Conservation (phyloP, 805 yeast genomes). For the Kuraishia molischiana region DNA sequence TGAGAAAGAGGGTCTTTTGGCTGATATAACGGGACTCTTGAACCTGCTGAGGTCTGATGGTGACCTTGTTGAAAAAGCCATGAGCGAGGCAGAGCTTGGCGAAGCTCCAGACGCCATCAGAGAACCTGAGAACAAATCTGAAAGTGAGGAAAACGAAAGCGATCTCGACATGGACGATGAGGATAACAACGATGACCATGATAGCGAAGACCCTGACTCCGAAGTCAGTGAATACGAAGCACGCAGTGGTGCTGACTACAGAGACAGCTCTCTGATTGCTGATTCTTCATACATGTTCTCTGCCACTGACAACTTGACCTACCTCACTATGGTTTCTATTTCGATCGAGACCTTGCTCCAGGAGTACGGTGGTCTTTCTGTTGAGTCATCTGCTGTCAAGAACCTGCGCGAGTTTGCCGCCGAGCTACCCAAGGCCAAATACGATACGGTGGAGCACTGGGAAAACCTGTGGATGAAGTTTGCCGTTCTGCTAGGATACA, state of each 20-base stretch:
- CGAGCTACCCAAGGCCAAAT: constrained; percentile 9
- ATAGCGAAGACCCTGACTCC: constrained; percentile 14
- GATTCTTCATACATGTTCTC: constrained; percentile 1
- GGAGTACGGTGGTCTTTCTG: constrained; percentile 7
- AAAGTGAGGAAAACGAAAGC: constrained; percentile 6
- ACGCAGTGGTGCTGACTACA: constrained; percentile 12
- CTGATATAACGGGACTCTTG: constrained; percentile 32
- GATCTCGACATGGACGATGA: constrained; percentile 11
- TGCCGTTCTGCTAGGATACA: constrained; percentile 20
- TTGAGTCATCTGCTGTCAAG: not conserved
- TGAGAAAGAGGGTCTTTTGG: constrained; percentile 64
- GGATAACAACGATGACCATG: constrained; percentile 13
- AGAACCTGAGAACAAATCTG: constrained; percentile 2
- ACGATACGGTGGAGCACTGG: constrained; percentile 22
- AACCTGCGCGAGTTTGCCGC: not conserved
- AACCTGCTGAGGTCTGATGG: constrained; percentile 12
- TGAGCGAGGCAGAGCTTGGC: not conserved
- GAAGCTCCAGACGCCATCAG: not conserved
- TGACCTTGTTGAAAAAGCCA: constrained; percentile 1
- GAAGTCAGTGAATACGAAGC: constrained; percentile 14
- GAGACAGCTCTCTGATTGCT: constrained; percentile 11
- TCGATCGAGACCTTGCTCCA: constrained; percentile 9
- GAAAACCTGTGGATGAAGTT: constrained; percentile 27
- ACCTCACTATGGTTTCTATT: constrained; percentile 6
- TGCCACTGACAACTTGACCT: constrained; percentile 6